Evolutionary conservation across 2,329 filamentous ascomycete genomes (phyloP), one percentile per base, ranked within the genome.

Genomic region (Juglanconis sp.): DNA sequence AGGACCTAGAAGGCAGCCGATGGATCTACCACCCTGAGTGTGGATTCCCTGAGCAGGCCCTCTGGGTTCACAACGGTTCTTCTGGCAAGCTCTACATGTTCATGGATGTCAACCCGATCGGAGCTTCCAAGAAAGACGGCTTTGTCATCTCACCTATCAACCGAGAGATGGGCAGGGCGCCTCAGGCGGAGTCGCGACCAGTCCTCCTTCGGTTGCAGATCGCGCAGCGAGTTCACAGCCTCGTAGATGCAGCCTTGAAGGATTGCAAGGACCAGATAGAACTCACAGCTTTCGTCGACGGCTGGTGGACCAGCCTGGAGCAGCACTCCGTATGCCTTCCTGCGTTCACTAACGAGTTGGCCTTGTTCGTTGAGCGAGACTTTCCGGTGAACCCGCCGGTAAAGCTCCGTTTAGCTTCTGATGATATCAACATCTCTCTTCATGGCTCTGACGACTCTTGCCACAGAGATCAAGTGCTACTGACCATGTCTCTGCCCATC

Each of bases 21-120:
- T 63, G 61, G 61, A 15, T 11, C 2, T 56, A 57, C 24, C 42
- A 57, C 11, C 55, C 67, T 1, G 36, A 68, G 8, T 75, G 73
- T 46, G 72, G 71, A n/a, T 66, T 67, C 1, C 67, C 73, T 0
- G 70, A 72, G 56, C 48, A 67, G 7, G 69, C 67, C 17, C 64
- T 75, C 0, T 68, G 70, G 48, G 60, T 65, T 13, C 17, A n/a
- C 10, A 7, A 56, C 0, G 31, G 46, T 4, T 6, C 6, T 30
- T 0, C 44, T 40, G 35, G 30, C 32, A 63, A 61, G 2, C 51
- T 69, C 1, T 74, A 66, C 38, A 64, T 69, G 36, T 76, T 72
- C 68, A 74, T 71, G 50, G 71, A 71, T n/a, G 60, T 66, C 5
- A 60, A 62, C 3, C 67, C 56, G 11, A 65, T 65, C 2, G 63